Evolutionary conservation across 192 early-diverging fungal species (phyloP), one percentile per base, ranked within the genome.

Genomic region (Rhizophagus prolifer): DNA sequence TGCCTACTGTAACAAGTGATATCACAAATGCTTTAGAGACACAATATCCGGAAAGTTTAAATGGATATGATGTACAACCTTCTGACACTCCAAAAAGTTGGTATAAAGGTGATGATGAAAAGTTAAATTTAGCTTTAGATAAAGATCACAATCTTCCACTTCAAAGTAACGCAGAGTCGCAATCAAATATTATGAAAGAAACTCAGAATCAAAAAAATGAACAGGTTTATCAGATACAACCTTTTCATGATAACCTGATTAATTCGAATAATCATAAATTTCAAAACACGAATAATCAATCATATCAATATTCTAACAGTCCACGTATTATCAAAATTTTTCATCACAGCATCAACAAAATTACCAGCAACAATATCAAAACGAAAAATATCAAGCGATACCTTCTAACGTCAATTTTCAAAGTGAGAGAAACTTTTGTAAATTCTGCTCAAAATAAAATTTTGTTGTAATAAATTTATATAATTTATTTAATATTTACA

Each of bases 1-100:
- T 76, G 44, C 41, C 74, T 21, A 76, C 74, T 21, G 74, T 47
- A 66, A 58, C 58, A 30, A 66, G 64, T 3, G 71, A 73, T n/a
- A 73, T 73, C 23, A 0, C 71, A 12, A 47, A 58, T 59, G 71
- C 71, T 36, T 60, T 73, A 60, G 71, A 73, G 58, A 73, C 12
- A 12, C 71, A 73, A 61, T 36, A 34, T 58, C 12, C 26, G 3
- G 31, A 44, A 44, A 44, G 26, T 60, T 21, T n/a, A 34, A 58
- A 73, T 23, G 65, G 30, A 34, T n/a, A 36, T 26, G 71, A 60
- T 30, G 13, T 71, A 9, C 34, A 28, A 30, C 13, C 66, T 21
- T 71, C 69, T 16, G 44, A 63, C 4, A 54, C 21, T 44, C 26
- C 30, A 10, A 36, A 68, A 68, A 68, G 66, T 38, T 68, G 66